Base-by-base conservation (phyloP, 169 alveolate genomes). In the Cryptosporidium parvum region DNA sequence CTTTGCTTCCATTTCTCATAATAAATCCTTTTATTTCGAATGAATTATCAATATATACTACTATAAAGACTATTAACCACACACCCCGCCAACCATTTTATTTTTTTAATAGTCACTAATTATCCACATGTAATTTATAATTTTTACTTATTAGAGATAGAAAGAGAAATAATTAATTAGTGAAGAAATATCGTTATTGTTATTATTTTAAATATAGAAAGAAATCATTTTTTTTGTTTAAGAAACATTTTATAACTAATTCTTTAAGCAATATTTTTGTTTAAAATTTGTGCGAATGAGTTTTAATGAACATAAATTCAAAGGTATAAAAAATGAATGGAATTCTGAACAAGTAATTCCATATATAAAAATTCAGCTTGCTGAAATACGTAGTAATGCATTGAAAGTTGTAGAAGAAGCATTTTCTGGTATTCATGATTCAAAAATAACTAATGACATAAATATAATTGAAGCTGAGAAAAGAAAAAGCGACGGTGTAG, bases 371-470 rank as follows among this genome's bases (percentile, higher is more conserved):
- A 23, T 21, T 8, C 70, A 73, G 44, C 44, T 73, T 9, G 31
- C 71, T 18, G 86, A 73, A 14, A 73, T 73, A n/a, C 86, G 86
- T 37, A 53, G 16, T 53, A 73, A 59, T 59, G 86, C 86, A 21
- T 29, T 56, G 5, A 59, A 58, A 58, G 14, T 56, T 35, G 86
- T 73, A 33, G 68, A 73, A 23, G 71, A 73, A 26, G 68, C 86
- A 56, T 53, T 73, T 51, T 37, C 52, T 18, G 68, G 18, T 16
- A 73, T 73, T 18, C 51, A 31, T 44, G 39, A 51, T 51, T 26
- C 42, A 39, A 71, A 71, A 16, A 23, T 7, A 3, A 0, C 10
- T 44, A 70, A 23, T 31, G 9, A 23, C 9, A 6, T 31, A 23
- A 51, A n/a, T 42, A 5, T 39, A 70, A 5, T 35, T 16, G 29